These are phyloP conservation scores for Rhizophlyctis rosea DNA, from an alignment of 192 early-diverging fungal species.

Conservation along the genomic window DNA sequence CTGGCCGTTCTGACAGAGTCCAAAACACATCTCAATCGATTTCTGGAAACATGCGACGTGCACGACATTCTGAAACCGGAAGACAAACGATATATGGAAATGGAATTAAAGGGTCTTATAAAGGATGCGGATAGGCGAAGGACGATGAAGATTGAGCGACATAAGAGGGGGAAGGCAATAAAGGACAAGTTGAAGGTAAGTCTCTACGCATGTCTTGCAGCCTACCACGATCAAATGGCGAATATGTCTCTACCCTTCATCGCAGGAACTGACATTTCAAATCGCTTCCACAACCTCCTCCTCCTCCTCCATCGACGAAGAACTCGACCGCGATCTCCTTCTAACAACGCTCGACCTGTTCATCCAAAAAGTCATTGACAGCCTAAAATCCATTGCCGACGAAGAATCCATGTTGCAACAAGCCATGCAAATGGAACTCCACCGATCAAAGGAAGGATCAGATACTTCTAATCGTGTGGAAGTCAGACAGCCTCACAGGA, in stretches of 20 bases:
- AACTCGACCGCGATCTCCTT: conserved; percentile 71
- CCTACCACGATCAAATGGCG: conserved; percentile 18
- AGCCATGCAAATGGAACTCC: not conserved
- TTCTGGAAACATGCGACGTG: conserved; percentile 27
- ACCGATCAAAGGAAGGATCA: not conserved
- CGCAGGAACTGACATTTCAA: too few species aligned
- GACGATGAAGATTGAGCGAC: conserved; percentile 70
- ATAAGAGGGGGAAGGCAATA: conserved; percentile 73
- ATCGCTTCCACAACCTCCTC: too few species aligned
- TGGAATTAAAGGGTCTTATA: conserved; percentile 10
- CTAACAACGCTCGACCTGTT: conserved; percentile 70
- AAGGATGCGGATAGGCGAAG: conserved; percentile 55
- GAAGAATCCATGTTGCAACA: conserved; percentile 83
- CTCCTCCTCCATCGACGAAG: conserved; percentile 62
- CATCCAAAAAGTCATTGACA: conserved; percentile 69
- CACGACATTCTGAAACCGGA: conserved; percentile 28
- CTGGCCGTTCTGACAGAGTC: too few species aligned
- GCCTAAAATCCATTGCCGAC: conserved; percentile 64
- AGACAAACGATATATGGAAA: conserved; percentile 39
- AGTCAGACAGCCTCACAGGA: too few species aligned
- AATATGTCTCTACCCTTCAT: too few species aligned
- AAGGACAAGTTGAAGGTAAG: conserved; percentile 52
- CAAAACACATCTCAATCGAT: conserved; percentile 34
- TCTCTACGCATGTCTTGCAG: conserved; percentile 13
- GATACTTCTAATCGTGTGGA: too few species aligned